These are phyloP conservation scores for Pisolithus sp. DNA, from an alignment of 768 basidiomycete species.

Conservation along the genomic window DNA sequence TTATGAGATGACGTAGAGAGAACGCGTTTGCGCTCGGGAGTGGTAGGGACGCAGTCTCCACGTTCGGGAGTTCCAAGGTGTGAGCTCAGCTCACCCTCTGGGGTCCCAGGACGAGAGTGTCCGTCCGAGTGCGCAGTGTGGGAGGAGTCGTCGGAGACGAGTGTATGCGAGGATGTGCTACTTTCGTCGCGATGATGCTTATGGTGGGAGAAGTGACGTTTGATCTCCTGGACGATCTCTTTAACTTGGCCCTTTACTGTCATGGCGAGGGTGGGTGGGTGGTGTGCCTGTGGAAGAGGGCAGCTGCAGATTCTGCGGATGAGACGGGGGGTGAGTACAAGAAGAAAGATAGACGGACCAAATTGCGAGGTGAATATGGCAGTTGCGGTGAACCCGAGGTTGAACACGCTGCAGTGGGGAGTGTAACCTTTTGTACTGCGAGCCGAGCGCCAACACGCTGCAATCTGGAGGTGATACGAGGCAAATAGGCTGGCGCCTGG, in stretches of 20 bases:
- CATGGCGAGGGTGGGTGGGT: slow-evolving; percentile 10
- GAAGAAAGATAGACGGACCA: slow-evolving; percentile 5
- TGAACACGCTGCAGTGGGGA: slow-evolving; percentile 6
- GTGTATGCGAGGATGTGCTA: slow-evolving; percentile 6
- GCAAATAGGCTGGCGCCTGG: background rate
- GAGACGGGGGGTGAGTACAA: slow-evolving; percentile 5
- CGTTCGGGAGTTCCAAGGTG: background rate
- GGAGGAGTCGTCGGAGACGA: slow-evolving; percentile 3
- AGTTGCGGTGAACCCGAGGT: background rate
- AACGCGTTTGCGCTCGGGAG: background rate
- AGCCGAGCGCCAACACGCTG: background rate
- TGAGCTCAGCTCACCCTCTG: background rate
- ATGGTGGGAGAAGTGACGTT: slow-evolving; percentile 23
- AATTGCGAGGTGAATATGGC: background rate
- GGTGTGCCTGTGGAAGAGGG: background rate
- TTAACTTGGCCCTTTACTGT: slow-evolving; percentile 26
- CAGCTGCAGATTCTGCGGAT: background rate
- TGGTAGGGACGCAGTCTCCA: background rate
- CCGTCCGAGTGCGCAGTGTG: slow-evolving; percentile 9
- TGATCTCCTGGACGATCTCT: slow-evolving; percentile 26
- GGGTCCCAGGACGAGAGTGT: slow-evolving; percentile 6
- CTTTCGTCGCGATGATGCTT: slow-evolving; percentile 15
- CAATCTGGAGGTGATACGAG: background rate
- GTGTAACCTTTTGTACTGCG: slow-evolving; percentile 1
- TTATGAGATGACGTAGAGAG: background rate